These are phyloP conservation scores for Leishmania tropica DNA, from an alignment of 208 protist species.

Conservation along the genomic window DNA sequence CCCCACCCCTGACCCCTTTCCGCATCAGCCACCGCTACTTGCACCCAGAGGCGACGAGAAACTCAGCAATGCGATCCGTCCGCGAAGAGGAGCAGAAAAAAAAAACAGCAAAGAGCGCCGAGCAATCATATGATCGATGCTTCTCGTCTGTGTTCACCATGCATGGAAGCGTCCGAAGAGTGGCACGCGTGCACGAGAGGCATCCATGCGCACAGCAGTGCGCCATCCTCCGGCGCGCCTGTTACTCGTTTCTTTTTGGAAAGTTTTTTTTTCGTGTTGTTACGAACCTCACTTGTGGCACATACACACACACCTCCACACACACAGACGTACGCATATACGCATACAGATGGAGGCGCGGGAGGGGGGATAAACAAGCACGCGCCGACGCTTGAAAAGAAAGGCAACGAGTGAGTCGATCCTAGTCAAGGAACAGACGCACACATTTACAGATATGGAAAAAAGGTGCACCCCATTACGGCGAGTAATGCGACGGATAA, in stretches of 20 bases:
- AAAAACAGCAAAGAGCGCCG: background rate
- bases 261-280: background rate
- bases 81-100: background rate
- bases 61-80: background rate
- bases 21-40: background rate
- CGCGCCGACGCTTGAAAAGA: background rate
- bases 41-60: background rate
- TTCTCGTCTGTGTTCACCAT: background rate
- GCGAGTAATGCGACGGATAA: background rate
- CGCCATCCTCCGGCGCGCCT: background rate
- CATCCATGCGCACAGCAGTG: background rate
- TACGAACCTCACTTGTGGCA: background rate
- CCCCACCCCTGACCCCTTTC: background rate
- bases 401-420: background rate
- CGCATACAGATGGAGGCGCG: background rate
- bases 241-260: background rate
- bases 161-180: background rate
- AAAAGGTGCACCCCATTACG: background rate
- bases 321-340: background rate
- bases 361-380: background rate
- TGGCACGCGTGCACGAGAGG: background rate
- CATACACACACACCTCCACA: background rate
- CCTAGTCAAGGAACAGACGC: background rate
- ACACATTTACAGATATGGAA: conserved; percentile 9
- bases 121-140: background rate